Evolutionary conservation across 2,329 filamentous ascomycete species (phyloP).

Genomic region (Neurospora crassa): DNA sequence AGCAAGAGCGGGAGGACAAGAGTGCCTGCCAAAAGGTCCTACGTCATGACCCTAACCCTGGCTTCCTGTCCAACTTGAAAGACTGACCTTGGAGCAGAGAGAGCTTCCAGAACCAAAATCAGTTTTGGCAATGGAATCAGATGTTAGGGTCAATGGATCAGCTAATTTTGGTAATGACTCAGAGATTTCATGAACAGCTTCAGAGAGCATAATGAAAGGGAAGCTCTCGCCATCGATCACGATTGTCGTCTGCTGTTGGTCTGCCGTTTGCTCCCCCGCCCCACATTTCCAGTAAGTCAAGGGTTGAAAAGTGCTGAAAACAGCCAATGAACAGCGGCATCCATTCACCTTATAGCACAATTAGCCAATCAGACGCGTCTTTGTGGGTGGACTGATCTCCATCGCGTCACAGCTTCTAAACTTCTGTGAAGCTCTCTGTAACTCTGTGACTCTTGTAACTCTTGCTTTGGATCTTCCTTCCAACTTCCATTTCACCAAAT

Average conservation of each 20-base stretch:
- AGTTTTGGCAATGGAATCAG: neutral
- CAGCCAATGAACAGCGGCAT: neutral
- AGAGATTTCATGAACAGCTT: neutral
- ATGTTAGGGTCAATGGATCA: neutral
- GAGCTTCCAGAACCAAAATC: neutral
- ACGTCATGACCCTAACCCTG: conserved; percentile 15
- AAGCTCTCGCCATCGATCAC: neutral
- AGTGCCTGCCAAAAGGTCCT: neutral
- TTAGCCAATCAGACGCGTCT: conserved; percentile 15
- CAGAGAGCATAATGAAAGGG: neutral
- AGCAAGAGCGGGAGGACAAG: neutral
- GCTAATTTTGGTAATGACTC: neutral
- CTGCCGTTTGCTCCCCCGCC: neutral
- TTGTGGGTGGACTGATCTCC: conserved; percentile 1
- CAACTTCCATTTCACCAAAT: neutral
- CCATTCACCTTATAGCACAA: neutral
- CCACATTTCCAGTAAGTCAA: neutral
- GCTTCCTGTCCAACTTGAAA: neutral
- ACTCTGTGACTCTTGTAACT: neutral
- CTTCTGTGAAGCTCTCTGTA: neutral
- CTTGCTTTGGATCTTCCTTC: neutral
- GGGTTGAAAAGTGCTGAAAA: neutral
- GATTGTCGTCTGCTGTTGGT: neutral
- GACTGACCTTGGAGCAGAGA: neutral
- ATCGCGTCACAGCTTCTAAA: conserved; percentile 6